Base-by-base conservation (phyloP, 345 rosid species). In the Hevea brasiliensis region DNA sequence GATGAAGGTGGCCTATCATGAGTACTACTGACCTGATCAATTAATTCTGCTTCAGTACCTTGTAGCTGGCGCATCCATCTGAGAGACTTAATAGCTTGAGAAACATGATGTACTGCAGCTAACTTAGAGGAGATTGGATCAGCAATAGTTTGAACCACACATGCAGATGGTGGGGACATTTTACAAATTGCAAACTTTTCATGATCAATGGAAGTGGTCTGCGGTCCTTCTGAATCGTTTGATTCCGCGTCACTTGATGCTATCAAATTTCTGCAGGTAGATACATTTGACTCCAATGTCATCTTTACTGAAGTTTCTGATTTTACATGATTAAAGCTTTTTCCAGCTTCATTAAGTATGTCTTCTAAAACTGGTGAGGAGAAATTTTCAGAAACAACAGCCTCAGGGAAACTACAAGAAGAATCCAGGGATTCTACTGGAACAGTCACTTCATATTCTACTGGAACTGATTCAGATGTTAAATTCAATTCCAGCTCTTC, bases 61-160 rank as follows among this genome's bases (percentile, higher is more conserved):
- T 92, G 98, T 53, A 90, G 81, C 59, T 94, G 93, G 40, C 95
- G 90, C 86, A 84, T 87, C 95, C 94, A 89, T 86, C 97, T 89
- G 24, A 94, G 90, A 73, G 98, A 92, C 77, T 92, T 92, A 26
- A 94, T 94, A 77, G 97, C 98, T 85, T 92, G 95, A 75, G 98
- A 94, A 79, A 94, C 97, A 84, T 94, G 97, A 80, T 90, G 88
- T 47, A 94, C 81, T 47, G 97, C 98, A 76, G 93, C 90, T 69
- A 92, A 73, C 81, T 94, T 94, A 23, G 97, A 85, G 65, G 97
- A 88, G 74, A 92, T 87, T 41, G 87, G 90, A 77, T 81, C 88
- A 47, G 84, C 73, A 65, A 85, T 82, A 61, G 97, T 82, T 79
- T 84, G 86, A 82, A 81, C 79, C 61, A 84, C 77, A 71, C 70